Percentiles rank a stretch among this genome's conserved stretches.
Conservation (phyloP, 164 flowering plant species). For the Dillenia turbinata region DNA sequence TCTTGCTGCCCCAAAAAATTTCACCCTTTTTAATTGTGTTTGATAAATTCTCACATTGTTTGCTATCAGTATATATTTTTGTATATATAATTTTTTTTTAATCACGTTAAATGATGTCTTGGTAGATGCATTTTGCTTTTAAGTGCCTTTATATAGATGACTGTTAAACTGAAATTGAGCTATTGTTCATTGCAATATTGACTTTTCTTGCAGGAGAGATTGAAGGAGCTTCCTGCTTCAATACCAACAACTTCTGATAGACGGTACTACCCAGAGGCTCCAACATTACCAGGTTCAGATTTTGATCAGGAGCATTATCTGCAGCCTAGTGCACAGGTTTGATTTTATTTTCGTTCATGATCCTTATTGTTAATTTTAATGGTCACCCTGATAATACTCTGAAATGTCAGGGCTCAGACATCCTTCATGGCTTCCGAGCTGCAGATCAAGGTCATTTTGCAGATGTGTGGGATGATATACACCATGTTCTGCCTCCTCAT, state of each 20-base stretch:
- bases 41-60: no score
- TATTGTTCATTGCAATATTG: background rate
- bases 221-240: constrained; percentile 70
- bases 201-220: constrained; percentile 45
- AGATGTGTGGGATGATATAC: constrained; percentile 79
- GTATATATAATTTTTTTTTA: no score
- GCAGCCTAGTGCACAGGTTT: constrained; percentile 50
- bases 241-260: constrained; percentile 29
- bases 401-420: constrained; percentile 50
- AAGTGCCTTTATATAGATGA: no score
- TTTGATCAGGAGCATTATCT: constrained; percentile 38
- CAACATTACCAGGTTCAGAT: constrained; percentile 65
- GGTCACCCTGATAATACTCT: background rate
- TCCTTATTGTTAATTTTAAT: background rate
- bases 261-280: constrained; percentile 21
- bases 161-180: no score
- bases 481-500: constrained; percentile 34
- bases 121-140: no score
- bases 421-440: constrained; percentile 50
- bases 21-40: no score
- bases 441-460: constrained; percentile 43
- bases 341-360: background rate
- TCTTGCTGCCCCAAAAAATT: no score
- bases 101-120: no score
- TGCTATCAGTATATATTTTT: no score